A percentile compares a stretch with the other conserved stretches of the same genome.
These are phyloP conservation scores for Carpinus viminea DNA, from an alignment of 306 rosid species.

Conservation along the genomic window DNA sequence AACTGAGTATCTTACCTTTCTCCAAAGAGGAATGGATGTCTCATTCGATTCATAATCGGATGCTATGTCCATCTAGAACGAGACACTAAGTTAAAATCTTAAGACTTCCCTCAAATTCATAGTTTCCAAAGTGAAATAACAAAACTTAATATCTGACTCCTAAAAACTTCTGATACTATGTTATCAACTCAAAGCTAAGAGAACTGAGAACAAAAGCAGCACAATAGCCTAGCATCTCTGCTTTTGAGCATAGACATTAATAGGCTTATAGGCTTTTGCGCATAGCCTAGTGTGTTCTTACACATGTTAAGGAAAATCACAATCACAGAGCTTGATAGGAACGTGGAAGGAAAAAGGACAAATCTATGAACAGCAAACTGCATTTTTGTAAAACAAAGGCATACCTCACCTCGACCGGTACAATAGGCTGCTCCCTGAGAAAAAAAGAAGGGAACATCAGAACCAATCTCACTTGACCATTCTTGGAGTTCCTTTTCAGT, in stretches of 20 bases:
- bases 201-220: not conserved
- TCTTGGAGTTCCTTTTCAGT: conserved; percentile 90
- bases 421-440: conserved; percentile 96
- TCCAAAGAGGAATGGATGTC: not conserved
- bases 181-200: not conserved
- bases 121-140: not conserved
- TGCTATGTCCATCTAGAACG: not conserved
- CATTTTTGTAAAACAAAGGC: conserved; percentile 29
- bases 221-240: no score
- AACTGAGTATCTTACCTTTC: not conserved
- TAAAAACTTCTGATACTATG: not conserved
- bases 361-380: not conserved
- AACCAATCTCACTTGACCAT: conserved; percentile 98
- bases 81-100: not conserved
- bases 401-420: conserved; percentile 96
- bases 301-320: not conserved
- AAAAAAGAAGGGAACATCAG: conserved; percentile 96
- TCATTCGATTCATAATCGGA: not conserved
- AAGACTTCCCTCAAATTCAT: not conserved
- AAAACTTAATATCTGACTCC: not conserved
- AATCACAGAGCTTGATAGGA: conserved; percentile 1
- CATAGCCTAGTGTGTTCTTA: not conserved
- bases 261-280: not conserved
- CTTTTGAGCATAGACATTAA: not conserved
- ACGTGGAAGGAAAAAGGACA: not conserved